Evolutionary conservation across 1,284 basidiomycete species (phyloP), one percentile per base, ranked within the genome.

Genomic region (Mycena citricolor): DNA sequence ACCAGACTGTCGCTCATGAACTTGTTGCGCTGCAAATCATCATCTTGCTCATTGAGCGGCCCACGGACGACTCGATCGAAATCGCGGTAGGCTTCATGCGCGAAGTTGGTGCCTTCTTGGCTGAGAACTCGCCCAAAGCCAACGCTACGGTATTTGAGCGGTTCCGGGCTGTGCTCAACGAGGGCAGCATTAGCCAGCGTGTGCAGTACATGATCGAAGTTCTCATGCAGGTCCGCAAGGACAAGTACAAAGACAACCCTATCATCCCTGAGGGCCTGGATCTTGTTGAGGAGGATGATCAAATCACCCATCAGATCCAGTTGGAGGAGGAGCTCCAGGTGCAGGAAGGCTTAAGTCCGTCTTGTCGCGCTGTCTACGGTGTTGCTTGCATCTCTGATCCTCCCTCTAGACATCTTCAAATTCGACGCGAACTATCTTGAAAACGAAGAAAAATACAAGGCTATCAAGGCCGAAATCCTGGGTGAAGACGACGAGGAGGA

Each of bases 151-250:
- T 97, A 31, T 98, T 86, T 62, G 97, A 98, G 64, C 87, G 94
- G 28, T 98, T 99, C 79, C 85, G 95, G 36, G 90, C 92, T 0
- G 93, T 98, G 5, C 72, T 99, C 32, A 97, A 99, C 67, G 97
- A 99, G 64, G 94, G 92, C 33, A 71, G 79, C 30, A 95, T 99
- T 65, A 92, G 89, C 61, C 94, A 98, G 61, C 83, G 97, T 55
- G 93, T 97, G 20, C 95, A 99, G 63, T 99, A 97, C 70, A 98
- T 98, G 97, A 94, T 99, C 59, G 97, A 99, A 68, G 95, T 99
- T 4, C 74, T 97, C 40, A 97, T 97, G 88, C 94, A 97, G 66
- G 91, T 97, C 8, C 79, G 95, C 54, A 95, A 97, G 70, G 97
- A 99, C 73, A 93, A 90, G 66, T 99, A 92, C 77, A 97, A 97